Evolutionary conservation across 768 basidiomycete genomes (phyloP).

Genomic region (Mycena rosella): DNA sequence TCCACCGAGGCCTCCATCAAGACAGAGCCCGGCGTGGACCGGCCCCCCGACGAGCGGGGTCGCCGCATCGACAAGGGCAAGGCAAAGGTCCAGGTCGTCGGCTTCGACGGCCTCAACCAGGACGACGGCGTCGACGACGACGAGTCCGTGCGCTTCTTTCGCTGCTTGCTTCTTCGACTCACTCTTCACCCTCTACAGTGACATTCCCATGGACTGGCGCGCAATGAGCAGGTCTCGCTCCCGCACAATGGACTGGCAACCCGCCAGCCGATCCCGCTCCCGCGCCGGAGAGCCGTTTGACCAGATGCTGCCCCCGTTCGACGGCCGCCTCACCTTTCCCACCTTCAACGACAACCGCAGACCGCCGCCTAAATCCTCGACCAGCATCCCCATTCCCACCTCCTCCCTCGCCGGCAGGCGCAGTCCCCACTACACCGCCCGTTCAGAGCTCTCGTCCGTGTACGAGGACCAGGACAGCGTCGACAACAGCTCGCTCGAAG

Average conservation of each 20-base stretch:
- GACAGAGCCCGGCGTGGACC: constrained; percentile 35
- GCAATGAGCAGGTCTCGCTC: constrained; percentile 92
- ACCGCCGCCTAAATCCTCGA: constrained; percentile 39
- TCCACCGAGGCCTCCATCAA: constrained; percentile 36
- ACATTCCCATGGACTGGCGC: constrained; percentile 91
- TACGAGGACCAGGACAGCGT: constrained; percentile 59
- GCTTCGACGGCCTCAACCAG: constrained; percentile 83
- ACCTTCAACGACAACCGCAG: constrained; percentile 39
- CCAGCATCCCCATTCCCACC: constrained; percentile 56
- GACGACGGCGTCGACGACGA: constrained; percentile 77
- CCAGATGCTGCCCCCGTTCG: constrained; percentile 54
- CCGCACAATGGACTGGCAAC: constrained; percentile 93
- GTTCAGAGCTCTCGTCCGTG: constrained; percentile 59
- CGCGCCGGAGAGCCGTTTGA: constrained; percentile 77
- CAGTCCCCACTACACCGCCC: constrained; percentile 59
- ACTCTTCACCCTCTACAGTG: constrained; percentile 51
- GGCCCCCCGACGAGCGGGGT: constrained; percentile 68
- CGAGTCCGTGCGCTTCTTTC: constrained; percentile 66
- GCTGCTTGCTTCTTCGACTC: constrained; percentile 34
- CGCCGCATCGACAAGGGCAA: constrained; percentile 87
- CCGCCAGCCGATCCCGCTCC: constrained; percentile 81
- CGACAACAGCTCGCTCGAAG: constrained; percentile 45
- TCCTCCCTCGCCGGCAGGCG: constrained; percentile 59
- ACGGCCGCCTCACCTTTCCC: constrained; percentile 62
- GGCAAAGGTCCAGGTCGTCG: constrained; percentile 80